A percentile compares a stretch with the other conserved stretches of the same genome.
phyloP scores from a whole-genome alignment of 306 rosid genomes.

The Fagus crenata region DNA sequence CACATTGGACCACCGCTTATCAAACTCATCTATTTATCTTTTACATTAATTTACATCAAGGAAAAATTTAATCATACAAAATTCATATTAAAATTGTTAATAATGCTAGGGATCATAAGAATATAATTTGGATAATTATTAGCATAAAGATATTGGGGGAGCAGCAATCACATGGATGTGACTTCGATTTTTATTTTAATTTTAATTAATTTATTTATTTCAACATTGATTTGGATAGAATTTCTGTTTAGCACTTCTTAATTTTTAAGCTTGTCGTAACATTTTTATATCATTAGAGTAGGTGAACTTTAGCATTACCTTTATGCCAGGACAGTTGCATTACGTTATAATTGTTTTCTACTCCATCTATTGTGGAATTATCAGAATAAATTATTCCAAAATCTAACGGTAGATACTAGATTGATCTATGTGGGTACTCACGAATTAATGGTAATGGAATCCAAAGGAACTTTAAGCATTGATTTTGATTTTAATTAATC shows the following conservation, averaged over 20 bases:
- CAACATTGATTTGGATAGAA: constrained; percentile 21
- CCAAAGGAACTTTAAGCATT: constrained; percentile 27
- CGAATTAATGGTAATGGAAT: constrained; percentile 27
- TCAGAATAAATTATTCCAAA: constrained; percentile 9
- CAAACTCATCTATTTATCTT: too few relatives aligned
- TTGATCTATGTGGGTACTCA: neutral
- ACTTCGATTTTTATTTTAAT: constrained; percentile 9
- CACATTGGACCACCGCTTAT: too few relatives aligned
- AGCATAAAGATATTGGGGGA: constrained; percentile 12
- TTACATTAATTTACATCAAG: too few relatives aligned
- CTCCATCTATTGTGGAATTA: constrained; percentile 33
- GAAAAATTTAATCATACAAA: too few relatives aligned
- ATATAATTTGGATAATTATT: constrained; percentile 13
- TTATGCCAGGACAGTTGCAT: constrained; percentile 43
- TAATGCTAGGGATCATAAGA: neutral
- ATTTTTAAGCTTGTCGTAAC: constrained; percentile 22
- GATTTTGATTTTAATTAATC: neutral
- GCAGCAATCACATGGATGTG: constrained; percentile 36
- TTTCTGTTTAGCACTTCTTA: constrained; percentile 28
- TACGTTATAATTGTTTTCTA: constrained; percentile 49
- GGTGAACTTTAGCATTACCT: constrained; percentile 39
- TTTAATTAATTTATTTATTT: neutral
- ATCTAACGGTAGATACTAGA: neutral
- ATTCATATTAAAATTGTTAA: neutral
- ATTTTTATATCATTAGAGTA: constrained; percentile 38